Conservation (phyloP, 495 filamentous ascomycete species). For the Neurospora hispaniola region DNA sequence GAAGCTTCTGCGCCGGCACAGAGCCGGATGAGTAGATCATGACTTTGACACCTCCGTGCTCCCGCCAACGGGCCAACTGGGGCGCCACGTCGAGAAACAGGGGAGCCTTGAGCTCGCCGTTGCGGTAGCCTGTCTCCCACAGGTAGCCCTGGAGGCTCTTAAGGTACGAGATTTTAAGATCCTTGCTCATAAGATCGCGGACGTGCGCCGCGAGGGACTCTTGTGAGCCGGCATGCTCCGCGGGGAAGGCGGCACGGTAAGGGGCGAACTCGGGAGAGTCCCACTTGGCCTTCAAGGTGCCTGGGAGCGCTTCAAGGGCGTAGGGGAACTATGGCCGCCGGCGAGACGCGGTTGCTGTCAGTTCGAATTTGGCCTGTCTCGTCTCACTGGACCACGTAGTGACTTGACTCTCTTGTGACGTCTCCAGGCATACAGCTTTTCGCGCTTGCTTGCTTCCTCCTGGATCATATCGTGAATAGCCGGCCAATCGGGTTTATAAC, state of each 20-base stretch:
- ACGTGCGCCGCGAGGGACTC: slow-evolving; percentile 46
- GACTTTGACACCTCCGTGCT: slow-evolving; percentile 32
- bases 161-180: slow-evolving; percentile 57
- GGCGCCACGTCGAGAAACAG: slow-evolving; percentile 58
- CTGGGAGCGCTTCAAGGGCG: slow-evolving; percentile 49
- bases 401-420: background rate
- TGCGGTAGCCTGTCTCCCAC: slow-evolving; percentile 54
- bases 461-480: background rate
- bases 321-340: slow-evolving; percentile 51
- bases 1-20: slow-evolving; percentile 59
- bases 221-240: slow-evolving; percentile 39
- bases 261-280: slow-evolving; percentile 41
- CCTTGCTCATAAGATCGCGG: slow-evolving; percentile 50
- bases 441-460: background rate
- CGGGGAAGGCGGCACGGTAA: slow-evolving; percentile 53
- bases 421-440: background rate
- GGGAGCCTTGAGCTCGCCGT: slow-evolving; percentile 50
- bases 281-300: slow-evolving; percentile 50
- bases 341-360: background rate
- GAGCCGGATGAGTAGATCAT: slow-evolving; percentile 65
- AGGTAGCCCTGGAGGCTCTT: slow-evolving; percentile 66
- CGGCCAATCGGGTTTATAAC: background rate
- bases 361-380: background rate
- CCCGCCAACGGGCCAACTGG: slow-evolving; percentile 40
- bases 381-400: background rate